Percentiles rank a stretch among this genome's conserved stretches.
Conservation (phyloP, 1,284 basidiomycete genomes). For the Tetrapyrgos nigripes region DNA sequence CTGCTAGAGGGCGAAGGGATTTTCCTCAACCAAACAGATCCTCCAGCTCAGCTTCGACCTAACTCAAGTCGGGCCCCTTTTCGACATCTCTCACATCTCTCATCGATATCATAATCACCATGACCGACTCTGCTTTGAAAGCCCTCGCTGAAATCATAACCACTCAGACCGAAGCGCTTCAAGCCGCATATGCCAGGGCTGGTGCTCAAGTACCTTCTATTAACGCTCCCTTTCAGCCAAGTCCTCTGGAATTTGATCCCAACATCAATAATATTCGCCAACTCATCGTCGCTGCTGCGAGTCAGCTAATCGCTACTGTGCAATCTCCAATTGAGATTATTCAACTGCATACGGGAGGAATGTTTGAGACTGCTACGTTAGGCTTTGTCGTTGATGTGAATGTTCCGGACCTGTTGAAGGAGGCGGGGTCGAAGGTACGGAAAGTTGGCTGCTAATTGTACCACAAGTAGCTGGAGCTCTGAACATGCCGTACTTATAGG, state of each 20-base stretch:
- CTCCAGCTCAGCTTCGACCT: no score
- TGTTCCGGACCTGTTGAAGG: slow-evolving; percentile 21
- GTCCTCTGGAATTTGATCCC: background rate
- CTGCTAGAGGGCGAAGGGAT: no score
- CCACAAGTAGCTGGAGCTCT: background rate
- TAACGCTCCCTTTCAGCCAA: background rate
- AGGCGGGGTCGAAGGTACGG: slow-evolving; percentile 15
- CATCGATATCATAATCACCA: no score
- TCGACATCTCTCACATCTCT: no score
- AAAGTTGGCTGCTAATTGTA: background rate
- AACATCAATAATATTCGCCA: background rate
- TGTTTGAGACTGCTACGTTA: slow-evolving; percentile 20
- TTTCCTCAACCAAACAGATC: no score
- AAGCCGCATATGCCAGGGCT: background rate
- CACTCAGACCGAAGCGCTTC: background rate
- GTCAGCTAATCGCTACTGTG: slow-evolving; percentile 26
- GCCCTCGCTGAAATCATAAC: slow-evolving; percentile 3
- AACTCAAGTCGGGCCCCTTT: no score
- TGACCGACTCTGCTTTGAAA: no score
- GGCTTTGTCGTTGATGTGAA: slow-evolving; percentile 22
- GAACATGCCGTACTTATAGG: slow-evolving; percentile 15
- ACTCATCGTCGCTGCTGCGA: slow-evolving; percentile 24
- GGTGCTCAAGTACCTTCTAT: background rate
- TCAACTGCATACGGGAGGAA: slow-evolving; percentile 7
- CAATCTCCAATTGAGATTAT: slow-evolving; percentile 19